phyloP scores from a whole-genome alignment of 495 filamentous ascomycete genomes.

The Daldinia concentrica region DNA sequence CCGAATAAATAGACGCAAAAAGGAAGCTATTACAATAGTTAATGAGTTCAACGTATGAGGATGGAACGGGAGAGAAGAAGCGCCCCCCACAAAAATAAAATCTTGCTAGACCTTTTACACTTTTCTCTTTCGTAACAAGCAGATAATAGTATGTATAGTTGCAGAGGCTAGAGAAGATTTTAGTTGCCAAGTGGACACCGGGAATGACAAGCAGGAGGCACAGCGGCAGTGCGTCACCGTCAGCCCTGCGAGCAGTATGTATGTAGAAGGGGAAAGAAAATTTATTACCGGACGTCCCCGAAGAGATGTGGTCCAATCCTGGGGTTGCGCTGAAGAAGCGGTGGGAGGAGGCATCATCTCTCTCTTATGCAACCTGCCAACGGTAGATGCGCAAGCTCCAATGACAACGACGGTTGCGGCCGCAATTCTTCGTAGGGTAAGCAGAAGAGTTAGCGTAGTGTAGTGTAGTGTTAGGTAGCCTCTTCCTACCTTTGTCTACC shows the following conservation, averaged over 20 bases:
- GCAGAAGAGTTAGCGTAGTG: slow-evolving; percentile 4
- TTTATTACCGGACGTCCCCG: slow-evolving; percentile 43
- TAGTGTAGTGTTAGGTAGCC: no score
- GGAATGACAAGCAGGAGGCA: slow-evolving; percentile 39
- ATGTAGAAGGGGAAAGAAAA: not conserved
- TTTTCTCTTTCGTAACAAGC: slow-evolving; percentile 25
- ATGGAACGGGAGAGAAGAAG: slow-evolving; percentile 11
- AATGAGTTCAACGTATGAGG: not conserved
- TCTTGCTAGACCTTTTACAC: not conserved
- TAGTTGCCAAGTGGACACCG: slow-evolving; percentile 21
- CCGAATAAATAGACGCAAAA: slow-evolving; percentile 3
- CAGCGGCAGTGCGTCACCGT: slow-evolving; percentile 35
- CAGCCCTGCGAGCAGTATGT: slow-evolving; percentile 33
- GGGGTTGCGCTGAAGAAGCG: slow-evolving; percentile 42
- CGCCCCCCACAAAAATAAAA: slow-evolving; percentile 22
- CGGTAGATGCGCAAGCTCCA: slow-evolving; percentile 38
- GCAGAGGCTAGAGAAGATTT: not conserved
- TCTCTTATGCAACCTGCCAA: slow-evolving; percentile 35
- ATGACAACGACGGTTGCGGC: slow-evolving; percentile 19
- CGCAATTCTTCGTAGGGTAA: slow-evolving; percentile 2
- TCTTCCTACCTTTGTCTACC: slow-evolving; percentile 11
- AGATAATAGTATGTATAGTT: not conserved
- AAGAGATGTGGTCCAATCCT: slow-evolving; percentile 34
- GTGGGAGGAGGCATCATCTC: slow-evolving; percentile 33
- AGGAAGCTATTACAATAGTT: slow-evolving; percentile 3